Conservation (phyloP, 2,329 filamentous ascomycete genomes). For the Sphaerulina musiva region DNA sequence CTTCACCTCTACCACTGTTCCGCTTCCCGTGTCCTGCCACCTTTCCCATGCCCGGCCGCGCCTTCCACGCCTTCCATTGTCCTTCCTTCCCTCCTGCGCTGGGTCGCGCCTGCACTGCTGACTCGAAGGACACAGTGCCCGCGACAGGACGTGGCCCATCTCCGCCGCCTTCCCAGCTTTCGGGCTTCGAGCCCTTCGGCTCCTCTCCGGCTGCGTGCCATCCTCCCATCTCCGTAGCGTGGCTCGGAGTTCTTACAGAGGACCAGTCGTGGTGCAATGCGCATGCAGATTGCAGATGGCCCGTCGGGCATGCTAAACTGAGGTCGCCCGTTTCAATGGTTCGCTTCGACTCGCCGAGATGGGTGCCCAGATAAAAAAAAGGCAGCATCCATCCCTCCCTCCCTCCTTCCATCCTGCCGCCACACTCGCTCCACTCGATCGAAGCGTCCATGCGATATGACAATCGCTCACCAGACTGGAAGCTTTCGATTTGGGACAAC, state of each 20-base stretch:
- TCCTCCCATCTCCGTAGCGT: slow-evolving; percentile 16
- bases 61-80: not conserved
- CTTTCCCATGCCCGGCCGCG: too few relatives aligned
- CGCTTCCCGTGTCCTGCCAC: not conserved
- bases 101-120: not conserved
- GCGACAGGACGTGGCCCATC: not conserved
- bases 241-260: slow-evolving; percentile 14
- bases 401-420: not conserved
- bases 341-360: not conserved
- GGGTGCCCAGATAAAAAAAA: not conserved
- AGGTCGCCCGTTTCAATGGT: not conserved
- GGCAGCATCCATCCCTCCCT: not conserved
- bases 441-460: not conserved
- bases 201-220: slow-evolving; percentile 15
- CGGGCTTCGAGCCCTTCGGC: slow-evolving; percentile 14
- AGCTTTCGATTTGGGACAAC: not conserved
- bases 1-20: not conserved
- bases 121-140: not conserved
- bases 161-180: not conserved
- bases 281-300: slow-evolving; percentile 5
- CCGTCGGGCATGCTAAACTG: slow-evolving; percentile 5
- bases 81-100: not conserved
- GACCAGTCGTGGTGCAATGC: not conserved
- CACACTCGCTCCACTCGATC: not conserved
- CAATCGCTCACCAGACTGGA: not conserved